Conservation (phyloP, 768 basidiomycete species). For the Lactarius deliciosus region DNA sequence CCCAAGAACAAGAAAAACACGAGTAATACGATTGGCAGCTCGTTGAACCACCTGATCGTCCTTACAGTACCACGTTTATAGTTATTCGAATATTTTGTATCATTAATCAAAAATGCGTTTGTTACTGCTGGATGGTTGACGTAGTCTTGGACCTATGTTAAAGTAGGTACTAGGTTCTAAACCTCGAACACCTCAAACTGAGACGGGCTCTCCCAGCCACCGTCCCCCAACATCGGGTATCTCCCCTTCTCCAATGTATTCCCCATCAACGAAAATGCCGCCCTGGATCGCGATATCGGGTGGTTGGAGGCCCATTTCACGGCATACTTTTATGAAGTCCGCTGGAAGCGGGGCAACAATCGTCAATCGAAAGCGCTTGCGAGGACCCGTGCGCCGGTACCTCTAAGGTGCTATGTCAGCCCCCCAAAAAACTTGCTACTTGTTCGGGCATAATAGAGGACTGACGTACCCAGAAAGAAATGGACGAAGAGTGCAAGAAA, state of each 20-base stretch:
- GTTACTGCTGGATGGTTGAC: not conserved
- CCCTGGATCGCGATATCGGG: slow-evolving; percentile 18
- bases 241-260: not conserved
- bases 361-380: slow-evolving; percentile 26
- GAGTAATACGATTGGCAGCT: slow-evolving; percentile 5
- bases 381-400: slow-evolving; percentile 23
- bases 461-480: slow-evolving; percentile 24
- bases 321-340: slow-evolving; percentile 26
- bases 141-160: not conserved
- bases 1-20: slow-evolving; percentile 11
- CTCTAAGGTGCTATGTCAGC: slow-evolving; percentile 16
- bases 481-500: slow-evolving; percentile 29
- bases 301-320: slow-evolving; percentile 10
- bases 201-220: slow-evolving; percentile 19
- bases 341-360: slow-evolving; percentile 27
- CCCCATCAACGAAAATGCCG: slow-evolving; percentile 23
- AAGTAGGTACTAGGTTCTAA: not conserved
- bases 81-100: slow-evolving; percentile 26
- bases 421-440: not conserved
- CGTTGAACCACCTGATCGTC: not conserved
- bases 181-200: not conserved
- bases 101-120: slow-evolving; percentile 10
- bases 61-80: slow-evolving; percentile 20
- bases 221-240: slow-evolving; percentile 20
- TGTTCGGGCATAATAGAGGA: not conserved